Evolutionary conservation across 2,329 filamentous ascomycete genomes (phyloP), one percentile per base, ranked within the genome.

Genomic region (Cytospora mali): DNA sequence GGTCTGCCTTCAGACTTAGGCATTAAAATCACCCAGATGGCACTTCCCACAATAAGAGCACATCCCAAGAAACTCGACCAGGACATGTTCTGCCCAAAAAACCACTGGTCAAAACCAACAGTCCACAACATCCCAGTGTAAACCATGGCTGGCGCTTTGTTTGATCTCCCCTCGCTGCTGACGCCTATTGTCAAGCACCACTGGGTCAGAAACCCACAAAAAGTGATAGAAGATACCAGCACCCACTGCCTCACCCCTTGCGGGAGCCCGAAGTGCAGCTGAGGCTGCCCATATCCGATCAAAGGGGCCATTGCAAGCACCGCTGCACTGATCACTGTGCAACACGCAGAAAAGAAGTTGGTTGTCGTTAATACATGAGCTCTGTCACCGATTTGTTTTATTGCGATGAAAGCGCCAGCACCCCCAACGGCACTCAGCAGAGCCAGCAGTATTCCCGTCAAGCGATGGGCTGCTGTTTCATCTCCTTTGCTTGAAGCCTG

Each of bases 171-270:
- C 70, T 93, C 90, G 65, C 88, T 86, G 28, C 89, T 78, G 53
- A 97, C 76, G 0, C 92, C 92, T 0, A 86, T 84, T 1, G 93
- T 95, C 21, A 96, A 78, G n/a, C 96, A 80, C 68, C 93, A 92
- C 82, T 97, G 93, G 4, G 64, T 61, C 2, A 58, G 35, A 28
- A 66, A 55, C 1, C 93, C 93, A 67, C 88, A 89, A 0, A 86
- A 70, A 0, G 90, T 91, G 6, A 96, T 78, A 46, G 88, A 84
- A 0, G 88, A 57, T 14, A 97, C 76, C 46, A 93, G 81, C 0
- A 78, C 73, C 88, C 90, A 94, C 71, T 94, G 81, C 61, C 75
- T 76, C 46, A 69, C 11, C 28, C 78, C 72, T 5, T 74, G 68
- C 1, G 80, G 78, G 25, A 80, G 70, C 2, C 73, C 75, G 68